phyloP scores from a whole-genome alignment of 1,139 yeast genomes.

The Saccharomyces hybrid region DNA sequence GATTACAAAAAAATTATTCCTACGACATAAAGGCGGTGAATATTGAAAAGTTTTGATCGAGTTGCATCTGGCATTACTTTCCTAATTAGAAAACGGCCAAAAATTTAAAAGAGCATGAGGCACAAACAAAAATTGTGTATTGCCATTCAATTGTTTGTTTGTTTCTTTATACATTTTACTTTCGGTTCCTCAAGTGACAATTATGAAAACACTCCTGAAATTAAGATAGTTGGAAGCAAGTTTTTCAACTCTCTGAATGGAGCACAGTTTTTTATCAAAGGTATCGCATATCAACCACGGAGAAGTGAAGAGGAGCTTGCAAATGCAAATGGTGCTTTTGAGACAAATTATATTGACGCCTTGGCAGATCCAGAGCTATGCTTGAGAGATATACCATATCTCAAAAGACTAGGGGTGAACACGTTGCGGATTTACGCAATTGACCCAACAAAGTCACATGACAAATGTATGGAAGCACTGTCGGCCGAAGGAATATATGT shows the following conservation, averaged over 20 bases:
- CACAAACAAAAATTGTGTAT: background rate
- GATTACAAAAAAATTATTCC: background rate
- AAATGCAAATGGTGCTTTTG: slow-evolving; percentile 29
- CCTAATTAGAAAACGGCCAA: too few relatives aligned
- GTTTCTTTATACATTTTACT: background rate
- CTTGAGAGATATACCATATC: slow-evolving; percentile 43
- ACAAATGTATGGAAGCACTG: slow-evolving; percentile 47
- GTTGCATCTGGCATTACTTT: background rate
- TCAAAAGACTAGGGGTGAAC: slow-evolving; percentile 44
- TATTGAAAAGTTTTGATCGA: background rate
- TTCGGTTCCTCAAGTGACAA: background rate
- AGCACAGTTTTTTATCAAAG: slow-evolving; percentile 49
- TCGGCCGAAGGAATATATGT: slow-evolving; percentile 51
- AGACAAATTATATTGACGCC: slow-evolving; percentile 45
- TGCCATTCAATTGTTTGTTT: background rate
- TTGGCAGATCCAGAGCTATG: slow-evolving; percentile 43
- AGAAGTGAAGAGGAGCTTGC: slow-evolving; percentile 29
- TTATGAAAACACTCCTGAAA: slow-evolving; percentile 21
- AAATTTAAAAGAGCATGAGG: background rate
- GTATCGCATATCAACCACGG: slow-evolving; percentile 52
- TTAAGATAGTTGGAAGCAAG: slow-evolving; percentile 41
- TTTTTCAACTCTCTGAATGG: slow-evolving; percentile 40
- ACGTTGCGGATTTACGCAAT: slow-evolving; percentile 50
- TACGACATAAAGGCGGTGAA: background rate
- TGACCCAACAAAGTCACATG: slow-evolving; percentile 45